phyloP scores from a whole-genome alignment of 495 filamentous ascomycete genomes.

The Trichoderma erinaceum region DNA sequence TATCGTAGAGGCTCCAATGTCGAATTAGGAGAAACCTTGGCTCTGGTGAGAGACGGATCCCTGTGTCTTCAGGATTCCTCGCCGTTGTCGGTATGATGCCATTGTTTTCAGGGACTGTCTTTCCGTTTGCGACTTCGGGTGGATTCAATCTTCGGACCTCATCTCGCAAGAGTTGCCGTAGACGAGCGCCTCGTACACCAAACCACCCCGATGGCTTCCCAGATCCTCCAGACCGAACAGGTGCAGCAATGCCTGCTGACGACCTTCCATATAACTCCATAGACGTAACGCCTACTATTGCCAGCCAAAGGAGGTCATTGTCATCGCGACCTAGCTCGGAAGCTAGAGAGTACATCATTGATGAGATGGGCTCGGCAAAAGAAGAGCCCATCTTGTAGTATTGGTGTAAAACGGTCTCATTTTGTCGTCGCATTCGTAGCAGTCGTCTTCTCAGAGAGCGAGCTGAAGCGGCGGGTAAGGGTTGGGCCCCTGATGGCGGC shows the following conservation, averaged over 20 bases:
- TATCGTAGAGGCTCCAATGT: slow-evolving; percentile 96
- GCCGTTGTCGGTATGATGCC: slow-evolving; percentile 85
- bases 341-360: slow-evolving; percentile 86
- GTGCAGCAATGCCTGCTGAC: slow-evolving; percentile 71
- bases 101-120: slow-evolving; percentile 49
- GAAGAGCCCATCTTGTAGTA: slow-evolving; percentile 86
- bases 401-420: slow-evolving; percentile 61
- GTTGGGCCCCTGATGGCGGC: slow-evolving; percentile 52
- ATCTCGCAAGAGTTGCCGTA: slow-evolving; percentile 79
- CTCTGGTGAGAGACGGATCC: slow-evolving; percentile 89
- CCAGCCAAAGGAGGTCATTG: slow-evolving; percentile 90
- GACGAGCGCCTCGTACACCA: slow-evolving; percentile 72
- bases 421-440: slow-evolving; percentile 65
- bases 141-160: slow-evolving; percentile 94
- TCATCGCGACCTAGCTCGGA: slow-evolving; percentile 94
- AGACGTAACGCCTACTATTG: slow-evolving; percentile 86
- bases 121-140: slow-evolving; percentile 52
- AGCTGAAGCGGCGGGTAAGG: slow-evolving; percentile 58
- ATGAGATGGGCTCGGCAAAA: slow-evolving; percentile 91
- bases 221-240: slow-evolving; percentile 49
- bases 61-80: slow-evolving; percentile 79
- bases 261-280: slow-evolving; percentile 87
- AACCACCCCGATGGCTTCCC: slow-evolving; percentile 63
- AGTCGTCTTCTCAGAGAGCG: slow-evolving; percentile 64
- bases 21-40: slow-evolving; percentile 89